Conservation (phyloP, 306 rosid species). For the Delonix regia region DNA sequence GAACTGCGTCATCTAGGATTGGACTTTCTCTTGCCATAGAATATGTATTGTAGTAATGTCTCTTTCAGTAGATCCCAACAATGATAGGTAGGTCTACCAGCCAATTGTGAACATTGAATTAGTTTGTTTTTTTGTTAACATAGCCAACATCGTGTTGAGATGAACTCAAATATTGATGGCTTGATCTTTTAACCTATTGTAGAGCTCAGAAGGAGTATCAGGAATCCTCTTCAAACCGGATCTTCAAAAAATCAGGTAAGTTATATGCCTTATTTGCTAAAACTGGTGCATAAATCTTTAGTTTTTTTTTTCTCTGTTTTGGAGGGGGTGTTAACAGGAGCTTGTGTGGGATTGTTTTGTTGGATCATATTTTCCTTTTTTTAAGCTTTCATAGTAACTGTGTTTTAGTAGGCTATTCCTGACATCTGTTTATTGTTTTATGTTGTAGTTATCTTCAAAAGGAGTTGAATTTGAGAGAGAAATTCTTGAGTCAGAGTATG, state of each 20-base stretch:
- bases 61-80: not conserved
- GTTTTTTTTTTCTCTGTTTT: not conserved
- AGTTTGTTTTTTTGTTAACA: constrained; percentile 14
- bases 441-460: constrained; percentile 67
- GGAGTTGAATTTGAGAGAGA: constrained; percentile 82
- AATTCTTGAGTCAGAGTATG: constrained; percentile 81
- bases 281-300: not conserved
- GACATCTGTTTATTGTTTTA: constrained; percentile 35
- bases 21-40: not conserved
- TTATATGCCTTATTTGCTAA: constrained; percentile 37
- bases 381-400: constrained; percentile 15
- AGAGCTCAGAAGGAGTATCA: constrained; percentile 76
- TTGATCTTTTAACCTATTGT: constrained; percentile 39
- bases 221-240: constrained; percentile 57
- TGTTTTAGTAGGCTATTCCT: constrained; percentile 28
- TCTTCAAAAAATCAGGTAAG: constrained; percentile 63
- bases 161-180: constrained; percentile 24
- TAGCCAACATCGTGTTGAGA: constrained; percentile 29
- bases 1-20: no score
- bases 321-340: not conserved
- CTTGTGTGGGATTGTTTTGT: constrained; percentile 31
- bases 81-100: constrained; percentile 14
- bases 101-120: constrained; percentile 24
- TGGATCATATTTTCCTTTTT: constrained; percentile 27
- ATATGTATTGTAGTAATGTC: not conserved